Evolutionary conservation across 306 rosid species (phyloP).

Genomic region (Quercus agrifolia): DNA sequence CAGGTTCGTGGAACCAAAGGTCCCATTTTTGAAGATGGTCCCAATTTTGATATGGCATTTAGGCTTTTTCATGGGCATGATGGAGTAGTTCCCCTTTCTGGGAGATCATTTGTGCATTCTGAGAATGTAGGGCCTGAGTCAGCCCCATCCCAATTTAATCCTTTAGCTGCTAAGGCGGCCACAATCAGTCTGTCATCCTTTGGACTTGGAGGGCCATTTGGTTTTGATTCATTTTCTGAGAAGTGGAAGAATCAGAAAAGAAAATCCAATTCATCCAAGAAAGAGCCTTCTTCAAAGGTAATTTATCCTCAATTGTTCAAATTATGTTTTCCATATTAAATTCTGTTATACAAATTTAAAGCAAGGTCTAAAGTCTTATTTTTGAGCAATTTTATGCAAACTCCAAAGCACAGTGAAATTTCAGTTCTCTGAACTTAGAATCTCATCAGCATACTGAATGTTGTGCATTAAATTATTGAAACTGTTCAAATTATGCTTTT

Average conservation of each 20-base stretch:
- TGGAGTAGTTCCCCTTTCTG: conserved; percentile 93
- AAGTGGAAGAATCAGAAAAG: conserved; percentile 78
- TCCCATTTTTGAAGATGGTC: conserved; percentile 98
- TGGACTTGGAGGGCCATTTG: conserved; percentile 83
- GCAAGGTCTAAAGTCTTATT: background rate
- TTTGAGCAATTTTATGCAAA: background rate
- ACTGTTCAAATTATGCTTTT: background rate
- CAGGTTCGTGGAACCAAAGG: conserved; percentile 84
- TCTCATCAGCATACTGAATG: background rate
- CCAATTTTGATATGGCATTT: conserved; percentile 91
- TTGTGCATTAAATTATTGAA: background rate
- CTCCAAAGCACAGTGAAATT: background rate
- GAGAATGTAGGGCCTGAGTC: conserved; percentile 43
- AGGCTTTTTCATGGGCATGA: conserved; percentile 93
- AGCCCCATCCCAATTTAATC: conserved; percentile 70
- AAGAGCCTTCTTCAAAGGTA: conserved; percentile 76
- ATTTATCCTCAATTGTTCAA: conserved; percentile 1
- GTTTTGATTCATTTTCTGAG: conserved; percentile 75
- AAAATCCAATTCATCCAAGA: conserved; percentile 70
- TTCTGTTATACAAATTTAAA: background rate
- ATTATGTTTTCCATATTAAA: background rate
- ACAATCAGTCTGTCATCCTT: conserved; percentile 95
- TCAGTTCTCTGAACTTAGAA: background rate
- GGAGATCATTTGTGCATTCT: conserved; percentile 48
- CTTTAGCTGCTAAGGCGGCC: conserved; percentile 97